Evolutionary conservation across 768 basidiomycete genomes (phyloP), one percentile per base, ranked within the genome.

Genomic region (Leccinellum rugosiceps): DNA sequence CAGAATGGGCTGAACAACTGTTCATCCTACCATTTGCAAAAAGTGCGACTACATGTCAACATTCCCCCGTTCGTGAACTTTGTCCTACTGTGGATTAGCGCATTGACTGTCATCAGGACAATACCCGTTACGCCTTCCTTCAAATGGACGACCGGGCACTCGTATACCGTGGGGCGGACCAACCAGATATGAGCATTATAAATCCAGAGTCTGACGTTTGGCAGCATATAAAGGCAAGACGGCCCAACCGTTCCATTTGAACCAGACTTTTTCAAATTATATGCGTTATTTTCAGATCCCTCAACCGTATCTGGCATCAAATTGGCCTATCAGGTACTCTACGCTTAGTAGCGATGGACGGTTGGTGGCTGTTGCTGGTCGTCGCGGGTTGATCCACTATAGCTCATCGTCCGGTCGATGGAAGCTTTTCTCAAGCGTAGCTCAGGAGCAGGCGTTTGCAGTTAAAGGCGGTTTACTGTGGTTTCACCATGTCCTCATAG

Each of bases 161-260:
- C 1, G 86, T 98, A 15, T 99, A 98, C 71, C 83, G 96, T 54
- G 95, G 96, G 14, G 93, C 95, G 28, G 96, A 98, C 71, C 95
- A 98, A 70, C 95, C 96, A 6, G 95, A 98, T 69, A 89, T 97
- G 87, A 96, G 93, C 68, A 87, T 99, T 56, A 97, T 98, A 67
- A 98, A 98, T 68, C 94, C 95, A 15, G 94, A 96, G 70, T 92
- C 92, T 4, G 95, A 98, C 66, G 95, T 98, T 17, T 98, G 96
- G 95, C 94, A 98, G 64, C 90, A 91, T 74, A 89, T 98, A 72
- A 96, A 95, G 83, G 93, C 83, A 61, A 51, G 63, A 64, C 19
- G 17, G 15, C 21, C 51, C 10, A 13, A 46, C 44, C 52, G 13
- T 45, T 48, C 51, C 63, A 28, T 53, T 56, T 53, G 19, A 41